Evolutionary conservation across 306 rosid species (phyloP).

Genomic region (Vicia faba): DNA sequence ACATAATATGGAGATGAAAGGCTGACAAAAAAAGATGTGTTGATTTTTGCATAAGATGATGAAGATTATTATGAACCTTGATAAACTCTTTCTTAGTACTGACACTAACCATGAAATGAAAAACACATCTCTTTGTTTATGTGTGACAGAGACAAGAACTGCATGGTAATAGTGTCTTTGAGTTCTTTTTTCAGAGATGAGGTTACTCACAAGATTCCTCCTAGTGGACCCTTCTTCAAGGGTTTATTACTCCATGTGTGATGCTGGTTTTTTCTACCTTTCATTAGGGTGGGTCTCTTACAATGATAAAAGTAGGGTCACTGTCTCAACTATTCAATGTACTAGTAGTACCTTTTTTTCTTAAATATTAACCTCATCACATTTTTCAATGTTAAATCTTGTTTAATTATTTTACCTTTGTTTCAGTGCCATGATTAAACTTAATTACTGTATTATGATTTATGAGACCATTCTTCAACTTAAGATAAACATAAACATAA

Average conservation of each 20-base stretch:
- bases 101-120: constrained; percentile 46
- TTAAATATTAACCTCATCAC: not conserved
- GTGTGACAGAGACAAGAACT: constrained; percentile 40
- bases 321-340: constrained; percentile 51
- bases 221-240: constrained; percentile 54
- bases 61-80: constrained; percentile 31
- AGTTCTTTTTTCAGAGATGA: constrained; percentile 41
- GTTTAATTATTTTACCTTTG: not conserved
- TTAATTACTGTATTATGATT: too few relatives aligned
- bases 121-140: constrained; percentile 40
- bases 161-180: constrained; percentile 45
- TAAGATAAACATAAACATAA: too few relatives aligned
- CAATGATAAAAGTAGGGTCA: constrained; percentile 35
- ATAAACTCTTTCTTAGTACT: constrained; percentile 52
- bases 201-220: constrained; percentile 56
- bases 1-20: constrained; percentile 33
- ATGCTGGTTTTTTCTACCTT: constrained; percentile 56
- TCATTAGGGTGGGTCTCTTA: constrained; percentile 39
- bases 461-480: too few relatives aligned
- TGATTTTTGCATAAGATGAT: not conserved
- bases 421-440: not conserved
- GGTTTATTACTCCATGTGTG: constrained; percentile 72
- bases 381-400: not conserved
- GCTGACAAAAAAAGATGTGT: constrained; percentile 41
- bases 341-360: not conserved